phyloP scores from a whole-genome alignment of 192 early-diverging fungal species.

The Phycomyces blakesleeanus region DNA sequence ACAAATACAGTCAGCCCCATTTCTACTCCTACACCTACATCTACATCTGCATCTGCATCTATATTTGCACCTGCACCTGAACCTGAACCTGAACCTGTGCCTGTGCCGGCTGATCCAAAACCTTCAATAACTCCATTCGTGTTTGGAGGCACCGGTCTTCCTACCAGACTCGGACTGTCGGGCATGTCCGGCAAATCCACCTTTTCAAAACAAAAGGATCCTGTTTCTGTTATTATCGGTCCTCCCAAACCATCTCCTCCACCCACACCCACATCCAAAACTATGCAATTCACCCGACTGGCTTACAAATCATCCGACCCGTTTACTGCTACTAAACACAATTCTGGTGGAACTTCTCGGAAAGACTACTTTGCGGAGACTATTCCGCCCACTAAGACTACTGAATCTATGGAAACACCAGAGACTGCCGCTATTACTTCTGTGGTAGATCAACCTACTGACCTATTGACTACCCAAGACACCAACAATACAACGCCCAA shows the following conservation, averaged over 20 bases:
- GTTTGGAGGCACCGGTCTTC: not conserved
- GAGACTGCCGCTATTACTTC: not conserved
- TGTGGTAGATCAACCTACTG: not conserved
- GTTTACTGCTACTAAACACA: no score
- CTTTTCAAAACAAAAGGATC: not conserved
- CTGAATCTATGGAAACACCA: not conserved
- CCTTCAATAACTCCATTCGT: not conserved
- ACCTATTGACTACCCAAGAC: no score
- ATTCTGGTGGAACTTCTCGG: no score
- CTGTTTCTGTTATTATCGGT: not conserved
- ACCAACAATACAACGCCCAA: no score
- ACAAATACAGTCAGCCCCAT: not conserved
- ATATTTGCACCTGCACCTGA: not conserved
- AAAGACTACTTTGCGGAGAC: no score
- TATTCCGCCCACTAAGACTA: not conserved
- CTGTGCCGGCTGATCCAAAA: not conserved
- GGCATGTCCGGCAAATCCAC: not conserved
- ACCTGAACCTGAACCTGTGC: not conserved
- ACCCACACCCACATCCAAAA: not conserved
- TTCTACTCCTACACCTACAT: not conserved
- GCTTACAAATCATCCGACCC: no score
- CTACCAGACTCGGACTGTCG: not conserved
- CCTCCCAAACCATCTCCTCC: not conserved
- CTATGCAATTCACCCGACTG: no score
- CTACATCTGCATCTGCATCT: no score